Evolutionary conservation across 2,329 filamentous ascomycete species (phyloP).

Genomic region (Pseudogymnoascus sp.): DNA sequence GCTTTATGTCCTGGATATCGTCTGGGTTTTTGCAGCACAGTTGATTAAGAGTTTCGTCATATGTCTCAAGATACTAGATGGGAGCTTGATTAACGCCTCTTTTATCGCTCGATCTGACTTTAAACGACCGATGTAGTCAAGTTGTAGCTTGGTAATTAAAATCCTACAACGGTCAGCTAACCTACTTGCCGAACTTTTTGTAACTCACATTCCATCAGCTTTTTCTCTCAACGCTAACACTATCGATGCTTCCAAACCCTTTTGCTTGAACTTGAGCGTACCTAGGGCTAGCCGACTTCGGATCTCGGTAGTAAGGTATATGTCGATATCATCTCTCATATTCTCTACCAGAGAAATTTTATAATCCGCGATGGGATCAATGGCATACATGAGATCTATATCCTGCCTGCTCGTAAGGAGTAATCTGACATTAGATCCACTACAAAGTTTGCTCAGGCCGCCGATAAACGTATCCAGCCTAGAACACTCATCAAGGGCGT

Average conservation of each 20-base stretch:
- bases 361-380: conserved; percentile 7
- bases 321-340: conserved; percentile 12
- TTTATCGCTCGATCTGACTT: conserved; percentile 10
- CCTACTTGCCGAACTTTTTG: not conserved
- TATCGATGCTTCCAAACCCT: conserved; percentile 5
- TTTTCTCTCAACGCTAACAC: conserved; percentile 1
- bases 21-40: conserved; percentile 8
- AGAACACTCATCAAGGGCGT: conserved; percentile 9
- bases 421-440: conserved; percentile 8
- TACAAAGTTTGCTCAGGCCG: not conserved
- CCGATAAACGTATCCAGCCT: not conserved
- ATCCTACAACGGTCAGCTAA: conserved; percentile 7
- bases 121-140: conserved; percentile 11
- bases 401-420: conserved; percentile 10
- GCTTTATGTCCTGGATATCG: conserved; percentile 10
- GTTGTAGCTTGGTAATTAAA: conserved; percentile 13
- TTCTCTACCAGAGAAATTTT: conserved; percentile 8
- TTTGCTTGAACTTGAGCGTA: conserved; percentile 9
- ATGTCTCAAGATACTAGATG: conserved; percentile 10
- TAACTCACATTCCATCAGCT: conserved; percentile 12
- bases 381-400: not conserved
- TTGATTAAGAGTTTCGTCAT: conserved; percentile 13
- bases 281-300: not conserved
- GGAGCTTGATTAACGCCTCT: not conserved
- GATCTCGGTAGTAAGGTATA: conserved; percentile 7